Evolutionary conservation across 108 stramenopile species (phyloP), one percentile per base, ranked within the genome.

Genomic region (Seminavis robusta): DNA sequence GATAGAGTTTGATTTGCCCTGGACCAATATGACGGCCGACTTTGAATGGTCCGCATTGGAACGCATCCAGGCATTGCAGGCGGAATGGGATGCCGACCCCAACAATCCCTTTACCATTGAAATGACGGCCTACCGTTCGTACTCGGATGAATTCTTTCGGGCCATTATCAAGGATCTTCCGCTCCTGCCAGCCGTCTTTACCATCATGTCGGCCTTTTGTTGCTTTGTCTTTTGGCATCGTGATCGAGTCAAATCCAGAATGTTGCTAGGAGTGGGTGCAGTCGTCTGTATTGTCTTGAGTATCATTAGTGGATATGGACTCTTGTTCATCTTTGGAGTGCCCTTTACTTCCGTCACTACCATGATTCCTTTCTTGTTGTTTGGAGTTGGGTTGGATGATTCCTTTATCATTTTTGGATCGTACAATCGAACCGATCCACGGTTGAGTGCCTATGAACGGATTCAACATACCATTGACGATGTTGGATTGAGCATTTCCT

Each of bases 401-500:
- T 15, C 46, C 3, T 47, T 47, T 25, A 26, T 47, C 4, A 47
- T 47, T 6, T 21, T 27, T 20, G 46, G 46, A 3, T 20, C 46
- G 26, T 47, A 47, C 6, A 6, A 23, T 25, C 46, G 3, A 2
- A 21, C 46, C 15, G 46, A 47, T 25, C 3, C 3, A 2, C 16
- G 2, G 46, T 25, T 25, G 46, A 27, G 1, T 47, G 10, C 46
- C 1, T 15, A 4, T 21, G 46, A 47, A 1, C 21, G 46, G 21
- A 27, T 65, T 8, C 15, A 56, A 3, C 43, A 46, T n/a, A 56
- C 60, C 6, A 52, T 69, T 11, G 37, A 56, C 17, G 60, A 61
- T 1, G 29, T 52, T 19, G 68, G 68, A 27, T 25, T 69, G 25
- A 56, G 53, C 41, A 69, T 69, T 30, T 7, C 37, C 8, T 19